These are phyloP conservation scores for Baeospora myosura DNA, from an alignment of 1,284 basidiomycete species.

Conservation along the genomic window DNA sequence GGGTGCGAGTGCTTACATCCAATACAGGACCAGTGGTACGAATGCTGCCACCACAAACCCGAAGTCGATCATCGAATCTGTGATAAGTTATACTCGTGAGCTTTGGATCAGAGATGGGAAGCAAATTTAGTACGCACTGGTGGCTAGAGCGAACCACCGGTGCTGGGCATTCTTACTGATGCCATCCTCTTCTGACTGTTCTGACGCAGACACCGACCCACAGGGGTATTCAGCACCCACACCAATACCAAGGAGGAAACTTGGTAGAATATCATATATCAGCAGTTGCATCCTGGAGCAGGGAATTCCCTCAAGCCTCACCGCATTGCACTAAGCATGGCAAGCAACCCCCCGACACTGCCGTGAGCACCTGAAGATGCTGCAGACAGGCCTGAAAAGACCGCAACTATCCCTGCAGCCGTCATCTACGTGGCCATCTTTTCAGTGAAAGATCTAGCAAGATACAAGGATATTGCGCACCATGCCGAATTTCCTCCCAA, in stretches of 20 bases:
- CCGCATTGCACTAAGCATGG: slow-evolving; percentile 78
- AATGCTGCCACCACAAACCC: slow-evolving; percentile 84
- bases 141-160: slow-evolving; percentile 80
- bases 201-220: slow-evolving; percentile 86
- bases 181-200: slow-evolving; percentile 79
- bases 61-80: slow-evolving; percentile 83
- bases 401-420: slow-evolving; percentile 68
- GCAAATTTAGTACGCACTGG: slow-evolving; percentile 44
- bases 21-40: slow-evolving; percentile 77
- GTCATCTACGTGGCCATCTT: slow-evolving; percentile 60
- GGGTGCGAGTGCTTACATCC: slow-evolving; percentile 66
- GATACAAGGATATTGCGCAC: slow-evolving; percentile 31
- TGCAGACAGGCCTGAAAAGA: slow-evolving; percentile 78
- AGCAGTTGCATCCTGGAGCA: neutral
- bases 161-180: slow-evolving; percentile 78
- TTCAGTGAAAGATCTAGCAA: too few relatives aligned
- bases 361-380: slow-evolving; percentile 77
- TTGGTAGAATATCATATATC: slow-evolving; percentile 20
- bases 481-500: slow-evolving; percentile 89
- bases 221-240: slow-evolving; percentile 89
- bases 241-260: slow-evolving; percentile 77
- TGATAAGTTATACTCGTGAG: slow-evolving; percentile 7
- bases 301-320: slow-evolving; percentile 26
- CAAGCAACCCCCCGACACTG: slow-evolving; percentile 62
- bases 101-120: slow-evolving; percentile 2